A percentile compares a stretch with the other conserved stretches of the same genome.
Conservation (phyloP, 2,329 filamentous ascomycete species). For the Fusarium graminum region DNA sequence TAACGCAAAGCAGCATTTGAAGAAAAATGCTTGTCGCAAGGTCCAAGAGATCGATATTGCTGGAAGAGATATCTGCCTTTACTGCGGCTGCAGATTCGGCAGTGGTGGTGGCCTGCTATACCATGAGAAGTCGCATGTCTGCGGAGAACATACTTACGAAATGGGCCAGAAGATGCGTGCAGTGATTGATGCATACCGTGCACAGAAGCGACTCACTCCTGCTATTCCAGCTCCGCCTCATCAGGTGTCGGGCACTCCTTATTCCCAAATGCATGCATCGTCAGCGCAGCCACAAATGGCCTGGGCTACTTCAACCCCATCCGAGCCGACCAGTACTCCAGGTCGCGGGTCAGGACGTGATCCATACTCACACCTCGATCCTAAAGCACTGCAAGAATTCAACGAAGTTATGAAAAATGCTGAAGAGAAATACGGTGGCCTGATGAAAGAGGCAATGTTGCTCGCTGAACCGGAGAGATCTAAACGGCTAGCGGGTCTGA, state of each 20-base stretch:
- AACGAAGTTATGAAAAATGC: slow-evolving; percentile 49
- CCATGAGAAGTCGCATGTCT: slow-evolving; percentile 61
- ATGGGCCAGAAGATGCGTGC: slow-evolving; percentile 27
- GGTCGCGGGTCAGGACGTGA: slow-evolving; percentile 55
- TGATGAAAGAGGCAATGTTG: slow-evolving; percentile 59
- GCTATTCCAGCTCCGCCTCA: background rate
- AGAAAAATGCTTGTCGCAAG: slow-evolving; percentile 47
- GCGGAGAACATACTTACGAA: slow-evolving; percentile 56
- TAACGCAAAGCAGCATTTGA: slow-evolving; percentile 48
- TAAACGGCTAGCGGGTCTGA: slow-evolving; percentile 57
- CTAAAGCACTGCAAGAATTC: slow-evolving; percentile 45
- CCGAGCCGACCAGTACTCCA: slow-evolving; percentile 25
- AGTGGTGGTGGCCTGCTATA: slow-evolving; percentile 59
- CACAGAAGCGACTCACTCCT: background rate
- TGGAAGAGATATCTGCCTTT: slow-evolving; percentile 56
- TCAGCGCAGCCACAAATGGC: slow-evolving; percentile 7
- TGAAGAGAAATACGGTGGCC: slow-evolving; percentile 55
- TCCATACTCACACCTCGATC: slow-evolving; percentile 61
- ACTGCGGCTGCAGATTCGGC: slow-evolving; percentile 61
- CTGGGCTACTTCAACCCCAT: slow-evolving; percentile 8
- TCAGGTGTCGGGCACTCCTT: background rate
- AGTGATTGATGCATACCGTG: slow-evolving; percentile 26
- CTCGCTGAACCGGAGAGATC: slow-evolving; percentile 54
- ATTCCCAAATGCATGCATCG: slow-evolving; percentile 1
- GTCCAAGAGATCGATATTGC: slow-evolving; percentile 27